Conservation (phyloP, 495 filamentous ascomycete species). For the Jackrogersella minutella region DNA sequence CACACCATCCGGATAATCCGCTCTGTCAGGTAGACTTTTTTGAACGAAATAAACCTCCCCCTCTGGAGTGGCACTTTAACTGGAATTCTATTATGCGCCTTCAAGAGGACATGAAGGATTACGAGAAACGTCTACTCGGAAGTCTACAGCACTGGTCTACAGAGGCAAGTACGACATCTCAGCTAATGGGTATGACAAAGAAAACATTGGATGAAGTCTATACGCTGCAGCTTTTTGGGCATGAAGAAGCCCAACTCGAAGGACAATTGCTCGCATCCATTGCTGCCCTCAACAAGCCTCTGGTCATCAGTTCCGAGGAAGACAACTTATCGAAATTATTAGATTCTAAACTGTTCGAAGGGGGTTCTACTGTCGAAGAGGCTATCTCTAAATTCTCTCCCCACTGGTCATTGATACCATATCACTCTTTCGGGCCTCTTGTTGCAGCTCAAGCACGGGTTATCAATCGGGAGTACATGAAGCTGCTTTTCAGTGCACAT, state of each 20-base stretch:
- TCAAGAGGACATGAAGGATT: conserved; percentile 66
- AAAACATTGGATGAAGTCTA: neutral
- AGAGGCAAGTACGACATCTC: neutral
- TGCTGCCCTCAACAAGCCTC: conserved; percentile 49
- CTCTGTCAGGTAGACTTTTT: conserved; percentile 63
- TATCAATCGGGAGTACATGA: conserved; percentile 78
- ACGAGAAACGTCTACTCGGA: conserved; percentile 62
- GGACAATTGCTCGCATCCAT: conserved; percentile 61
- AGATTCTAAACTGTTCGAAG: conserved; percentile 34
- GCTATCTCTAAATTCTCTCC: conserved; percentile 62
- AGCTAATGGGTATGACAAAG: neutral
- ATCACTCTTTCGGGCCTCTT: conserved; percentile 78
- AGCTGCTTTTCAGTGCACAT: conserved; percentile 79
- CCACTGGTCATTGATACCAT: conserved; percentile 73
- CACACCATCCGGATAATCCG: conserved; percentile 79
- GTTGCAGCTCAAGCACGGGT: conserved; percentile 76
- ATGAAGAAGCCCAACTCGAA: conserved; percentile 58
- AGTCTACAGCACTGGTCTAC: conserved; percentile 45
- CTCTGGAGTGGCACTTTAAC: conserved; percentile 74
- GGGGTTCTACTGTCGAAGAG: neutral
- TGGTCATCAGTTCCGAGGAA: conserved; percentile 26
- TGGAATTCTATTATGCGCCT: conserved; percentile 76
- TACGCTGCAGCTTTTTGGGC: conserved; percentile 58
- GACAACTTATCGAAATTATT: conserved; percentile 48
- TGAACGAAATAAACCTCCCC: conserved; percentile 58